Conservation (phyloP, 2,329 filamentous ascomycete genomes). For the Colletotrichum spaethianum region DNA sequence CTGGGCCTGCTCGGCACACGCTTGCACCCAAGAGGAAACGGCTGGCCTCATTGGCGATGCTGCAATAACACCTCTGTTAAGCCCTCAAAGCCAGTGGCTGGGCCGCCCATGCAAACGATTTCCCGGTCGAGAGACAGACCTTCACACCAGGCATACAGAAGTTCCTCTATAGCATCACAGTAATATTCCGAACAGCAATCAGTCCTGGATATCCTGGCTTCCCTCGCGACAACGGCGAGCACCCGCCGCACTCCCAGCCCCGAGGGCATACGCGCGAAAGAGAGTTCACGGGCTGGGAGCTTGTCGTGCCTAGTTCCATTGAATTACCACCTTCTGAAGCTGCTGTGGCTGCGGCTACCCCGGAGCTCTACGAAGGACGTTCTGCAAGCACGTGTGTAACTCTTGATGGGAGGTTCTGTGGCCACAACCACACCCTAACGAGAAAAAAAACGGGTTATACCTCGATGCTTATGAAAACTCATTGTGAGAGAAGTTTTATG, state of each 20-base stretch:
- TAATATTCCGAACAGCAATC: not conserved
- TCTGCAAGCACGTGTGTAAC: constrained; percentile 14
- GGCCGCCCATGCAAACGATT: constrained; percentile 18
- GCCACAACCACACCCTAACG: constrained; percentile 16
- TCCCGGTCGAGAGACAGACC: not conserved
- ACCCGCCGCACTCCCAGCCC: constrained; percentile 7
- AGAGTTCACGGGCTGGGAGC: constrained; percentile 17
- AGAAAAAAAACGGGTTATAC: constrained; percentile 7
- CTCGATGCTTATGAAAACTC: not conserved
- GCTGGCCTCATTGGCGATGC: constrained; percentile 25
- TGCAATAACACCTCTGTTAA: constrained; percentile 37
- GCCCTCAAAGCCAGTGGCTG: constrained; percentile 7
- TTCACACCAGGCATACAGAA: not conserved
- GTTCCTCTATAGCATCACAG: not conserved
- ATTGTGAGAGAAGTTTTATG: constrained; percentile 2
- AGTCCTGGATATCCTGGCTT: constrained; percentile 17
- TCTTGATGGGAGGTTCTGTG: constrained; percentile 7
- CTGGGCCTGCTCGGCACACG: constrained; percentile 20
- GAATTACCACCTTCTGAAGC: not conserved
- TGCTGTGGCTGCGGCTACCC: not conserved
- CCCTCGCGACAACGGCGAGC: constrained; percentile 7
- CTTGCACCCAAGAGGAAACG: constrained; percentile 13
- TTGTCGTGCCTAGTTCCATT: constrained; percentile 10
- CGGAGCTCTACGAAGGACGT: not conserved
- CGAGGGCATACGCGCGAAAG: constrained; percentile 11